phyloP scores from a whole-genome alignment of 2,329 filamentous ascomycete species.

The Fusarium robinianum region DNA sequence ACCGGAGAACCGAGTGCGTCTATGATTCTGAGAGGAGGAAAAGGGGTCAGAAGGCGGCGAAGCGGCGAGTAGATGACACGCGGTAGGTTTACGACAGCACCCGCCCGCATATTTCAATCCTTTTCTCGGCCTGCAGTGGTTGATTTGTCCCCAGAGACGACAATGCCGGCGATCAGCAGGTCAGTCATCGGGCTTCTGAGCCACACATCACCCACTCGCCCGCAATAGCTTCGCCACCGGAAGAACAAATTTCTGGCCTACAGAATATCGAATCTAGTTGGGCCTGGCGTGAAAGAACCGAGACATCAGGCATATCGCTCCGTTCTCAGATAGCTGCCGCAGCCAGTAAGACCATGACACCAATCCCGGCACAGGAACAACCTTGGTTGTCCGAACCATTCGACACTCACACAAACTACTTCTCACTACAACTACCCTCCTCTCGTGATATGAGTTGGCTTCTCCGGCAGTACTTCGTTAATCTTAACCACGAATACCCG shows the following conservation, averaged over 20 bases:
- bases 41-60: not conserved
- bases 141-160: not conserved
- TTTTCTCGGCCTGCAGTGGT: not conserved
- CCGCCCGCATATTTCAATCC: too few relatives aligned
- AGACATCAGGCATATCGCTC: not conserved
- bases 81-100: not conserved
- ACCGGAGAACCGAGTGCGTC: not conserved
- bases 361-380: not conserved
- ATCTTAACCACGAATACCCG: not conserved
- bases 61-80: not conserved
- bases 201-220: not conserved
- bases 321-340: not conserved
- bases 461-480: not conserved
- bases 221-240: not conserved
- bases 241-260: not conserved
- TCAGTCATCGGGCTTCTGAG: too few relatives aligned
- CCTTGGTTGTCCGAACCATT: not conserved
- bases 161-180: too few relatives aligned
- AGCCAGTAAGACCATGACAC: not conserved
- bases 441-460: not conserved
- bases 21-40: slow-evolving; percentile 1
- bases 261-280: not conserved
- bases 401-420: not conserved
- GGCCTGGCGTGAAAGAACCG: not conserved
- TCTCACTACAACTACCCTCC: not conserved